Evolutionary conservation across 2,329 filamentous ascomycete genomes (phyloP), one percentile per base, ranked within the genome.

Genomic region (Pseudogymnoascus sp.): DNA sequence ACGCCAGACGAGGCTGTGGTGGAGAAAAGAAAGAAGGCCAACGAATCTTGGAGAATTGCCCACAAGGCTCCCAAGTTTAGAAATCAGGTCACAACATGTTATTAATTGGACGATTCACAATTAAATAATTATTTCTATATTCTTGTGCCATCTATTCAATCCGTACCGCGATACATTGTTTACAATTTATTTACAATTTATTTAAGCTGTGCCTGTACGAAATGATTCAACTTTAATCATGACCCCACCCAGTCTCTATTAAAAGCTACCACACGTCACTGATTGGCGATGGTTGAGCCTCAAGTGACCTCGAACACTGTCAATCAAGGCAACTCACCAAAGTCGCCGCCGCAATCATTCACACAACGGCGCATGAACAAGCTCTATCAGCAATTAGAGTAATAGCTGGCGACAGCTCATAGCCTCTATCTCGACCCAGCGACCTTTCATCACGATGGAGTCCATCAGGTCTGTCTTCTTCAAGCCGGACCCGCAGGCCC

Each of bases 401-500:
- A 14, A 55, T 33, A 55, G 29, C 49, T 55, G 49, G 49, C 49
- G 49, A 55, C 49, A 55, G 49, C 49, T 55, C 49, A 19, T 33
- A 55, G 49, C 49, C 49, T 55, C 49, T 55, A 33, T 33, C 26
- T 19, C 29, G 29, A 55, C 12, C 6, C 33, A 60, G 35, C 5
- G 49, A 26, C 6, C 6, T 21, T 55, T 55, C 6, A 3, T 62
- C 72, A 76, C 69, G 72, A 97, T 97, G 94, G 91, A 97, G 79
- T 84, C 89, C 45, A 81, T 97, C 73, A 91, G 86, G 75, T 81
- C 88, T 64, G 86, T 97, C 71, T 93, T 97, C 77, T 91, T 87
- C 76, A 93, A 91, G 77, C 93, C 94, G 38, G 92, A 96, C 73
- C 94, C 94, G 49, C 89, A 95, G 76, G 89, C 89, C 66, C 93